Conservation (phyloP, 179 eudicot genomes). For the Beta macrorhiza region DNA sequence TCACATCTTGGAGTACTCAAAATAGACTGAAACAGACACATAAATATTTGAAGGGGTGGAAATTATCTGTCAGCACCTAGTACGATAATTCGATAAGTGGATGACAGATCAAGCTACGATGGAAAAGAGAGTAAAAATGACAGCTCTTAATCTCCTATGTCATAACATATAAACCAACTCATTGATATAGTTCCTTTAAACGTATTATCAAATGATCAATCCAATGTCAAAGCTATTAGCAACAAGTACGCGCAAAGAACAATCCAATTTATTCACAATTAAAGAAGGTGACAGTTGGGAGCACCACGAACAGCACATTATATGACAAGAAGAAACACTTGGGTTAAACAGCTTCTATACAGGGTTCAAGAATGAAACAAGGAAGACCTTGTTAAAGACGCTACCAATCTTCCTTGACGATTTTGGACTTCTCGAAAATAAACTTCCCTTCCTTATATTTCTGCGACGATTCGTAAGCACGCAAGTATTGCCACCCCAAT, state of each 20-base stretch:
- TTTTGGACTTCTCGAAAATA: slow-evolving; percentile 60
- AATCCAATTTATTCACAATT: slow-evolving; percentile 21
- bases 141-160: neutral
- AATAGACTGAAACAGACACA: neutral
- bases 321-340: slow-evolving; percentile 23
- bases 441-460: slow-evolving; percentile 59
- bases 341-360: slow-evolving; percentile 23
- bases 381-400: neutral
- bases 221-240: neutral
- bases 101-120: neutral
- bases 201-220: neutral
- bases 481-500: slow-evolving; percentile 64
- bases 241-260: neutral
- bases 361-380: slow-evolving; percentile 20
- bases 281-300: neutral
- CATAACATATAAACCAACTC: too few relatives aligned
- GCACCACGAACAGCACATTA: neutral
- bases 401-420: slow-evolving; percentile 53
- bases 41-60: neutral
- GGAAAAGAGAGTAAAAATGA: neutral
- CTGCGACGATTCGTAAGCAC: slow-evolving; percentile 51
- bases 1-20: neutral
- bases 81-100: neutral
- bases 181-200: neutral
- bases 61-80: neutral